phyloP scores from a whole-genome alignment of 106 monocot genomes.

The Allium fistulosum region DNA sequence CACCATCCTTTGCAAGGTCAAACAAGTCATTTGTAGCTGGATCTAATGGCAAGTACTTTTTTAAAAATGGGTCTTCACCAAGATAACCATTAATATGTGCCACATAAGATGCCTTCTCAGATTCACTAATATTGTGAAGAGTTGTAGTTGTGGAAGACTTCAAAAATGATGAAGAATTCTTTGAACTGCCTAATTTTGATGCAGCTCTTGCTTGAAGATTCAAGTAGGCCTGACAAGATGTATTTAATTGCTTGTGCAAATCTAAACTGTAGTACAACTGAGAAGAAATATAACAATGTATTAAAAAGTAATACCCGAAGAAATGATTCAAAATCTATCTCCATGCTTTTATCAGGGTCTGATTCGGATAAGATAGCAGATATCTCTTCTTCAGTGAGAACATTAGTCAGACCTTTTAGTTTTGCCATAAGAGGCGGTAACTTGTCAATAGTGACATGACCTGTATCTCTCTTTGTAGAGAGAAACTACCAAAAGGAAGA shows the following conservation, averaged over 20 bases:
- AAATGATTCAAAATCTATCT: constrained; percentile 81
- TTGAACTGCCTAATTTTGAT: constrained; percentile 37
- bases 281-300: too few relatives aligned
- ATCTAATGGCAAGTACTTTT: constrained; percentile 67
- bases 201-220: constrained; percentile 45
- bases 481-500: constrained; percentile 23
- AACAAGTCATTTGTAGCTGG: constrained; percentile 61
- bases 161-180: constrained; percentile 53
- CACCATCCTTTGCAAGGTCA: constrained; percentile 72
- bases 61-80: constrained; percentile 60
- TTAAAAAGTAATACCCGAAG: constrained; percentile 33
- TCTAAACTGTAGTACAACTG: neutral
- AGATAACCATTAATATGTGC: constrained; percentile 69
- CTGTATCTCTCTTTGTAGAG: constrained; percentile 28
- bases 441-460: constrained; percentile 38
- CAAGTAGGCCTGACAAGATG: constrained; percentile 33
- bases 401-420: constrained; percentile 47
- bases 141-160: constrained; percentile 65
- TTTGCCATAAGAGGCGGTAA: constrained; percentile 51
- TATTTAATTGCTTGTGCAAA: neutral
- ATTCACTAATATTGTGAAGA: constrained; percentile 71
- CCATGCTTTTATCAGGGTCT: constrained; percentile 28
- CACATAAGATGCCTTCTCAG: constrained; percentile 81
- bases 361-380: constrained; percentile 36
- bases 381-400: constrained; percentile 57